phyloP scores from a whole-genome alignment of 2,329 filamentous ascomycete genomes.

The Fusarium burgessii region DNA sequence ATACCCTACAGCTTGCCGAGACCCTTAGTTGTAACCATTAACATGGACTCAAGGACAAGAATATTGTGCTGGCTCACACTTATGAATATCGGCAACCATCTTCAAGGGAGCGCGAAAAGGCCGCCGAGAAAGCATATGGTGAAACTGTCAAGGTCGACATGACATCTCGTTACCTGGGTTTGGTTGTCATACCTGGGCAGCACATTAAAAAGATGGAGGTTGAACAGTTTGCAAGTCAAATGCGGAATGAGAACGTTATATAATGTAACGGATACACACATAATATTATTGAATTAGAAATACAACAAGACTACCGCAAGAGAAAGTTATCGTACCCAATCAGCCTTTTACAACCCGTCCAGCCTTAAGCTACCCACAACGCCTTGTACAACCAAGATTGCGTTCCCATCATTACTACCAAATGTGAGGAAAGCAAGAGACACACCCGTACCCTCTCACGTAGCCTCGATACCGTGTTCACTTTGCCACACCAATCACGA shows the following conservation, averaged over 20 bases:
- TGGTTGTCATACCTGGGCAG: constrained; percentile 89
- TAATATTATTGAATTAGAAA: constrained; percentile 47
- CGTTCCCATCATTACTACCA: constrained; percentile 37
- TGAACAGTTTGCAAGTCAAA: constrained; percentile 77
- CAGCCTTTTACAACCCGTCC: constrained; percentile 41
- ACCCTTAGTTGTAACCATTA: neutral
- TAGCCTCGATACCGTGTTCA: constrained; percentile 5
- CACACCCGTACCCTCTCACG: neutral
- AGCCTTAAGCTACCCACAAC: constrained; percentile 43
- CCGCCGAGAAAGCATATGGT: constrained; percentile 51
- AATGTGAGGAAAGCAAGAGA: constrained; percentile 14
- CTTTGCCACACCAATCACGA: constrained; percentile 10
- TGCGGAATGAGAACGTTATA: constrained; percentile 44
- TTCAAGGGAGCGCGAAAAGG: constrained; percentile 57
- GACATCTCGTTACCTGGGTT: constrained; percentile 86
- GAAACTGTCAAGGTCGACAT: constrained; percentile 73
- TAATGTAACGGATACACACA: constrained; percentile 23
- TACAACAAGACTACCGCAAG: constrained; percentile 44
- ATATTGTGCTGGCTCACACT: constrained; percentile 86
- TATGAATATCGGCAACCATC: constrained; percentile 90
- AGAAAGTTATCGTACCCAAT: constrained; percentile 41
- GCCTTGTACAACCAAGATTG: constrained; percentile 44
- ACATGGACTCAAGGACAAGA: constrained; percentile 73
- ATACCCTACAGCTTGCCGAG: constrained; percentile 15
- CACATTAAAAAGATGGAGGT: constrained; percentile 90